Evolutionary conservation across 2,329 filamentous ascomycete genomes (phyloP), one percentile per base, ranked within the genome.

Genomic region (Hypoxylon sp.): DNA sequence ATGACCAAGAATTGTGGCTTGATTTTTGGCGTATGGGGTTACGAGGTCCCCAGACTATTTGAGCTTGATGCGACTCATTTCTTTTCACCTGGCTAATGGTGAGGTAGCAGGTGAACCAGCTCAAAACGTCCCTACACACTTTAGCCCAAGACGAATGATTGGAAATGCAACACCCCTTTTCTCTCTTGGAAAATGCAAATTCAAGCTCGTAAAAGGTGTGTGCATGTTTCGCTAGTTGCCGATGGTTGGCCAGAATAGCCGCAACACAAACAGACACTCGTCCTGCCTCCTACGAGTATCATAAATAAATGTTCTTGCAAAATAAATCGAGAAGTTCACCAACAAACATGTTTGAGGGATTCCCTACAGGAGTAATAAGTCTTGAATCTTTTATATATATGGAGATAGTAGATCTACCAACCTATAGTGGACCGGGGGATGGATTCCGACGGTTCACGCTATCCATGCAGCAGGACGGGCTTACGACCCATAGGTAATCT

Each of bases 371-470:
- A 36, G 33, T 42, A 45, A 44, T 33, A 40, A 26, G n/a, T 36
- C 26, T 42, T 46, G 26, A 40, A 42, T 38, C 18, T 54, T 54
- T 24, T 28, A 33, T 16, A 42, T 38, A 40, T 24, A 14, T 55
- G 49, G 28, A 38, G 40, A 51, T 3, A 48, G 26, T 57, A 58
- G 54, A 56, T 57, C 48, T 65, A 22, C 51, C 24, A 53, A 30
- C 63, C 51, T 44, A 54, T 40, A 44, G 45, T 20, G 52, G 54
- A n/a, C 64, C 59, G 59, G 54, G 54, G 28, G 49, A 56, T 44
- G 55, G 33, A 66, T 32, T 68, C 56, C 63, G 59, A 61, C 51
- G 56, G 51, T 59, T 68, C 55, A 68, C 63, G 56, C 46, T 30
- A 54, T 54, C 46, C 36, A 54, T 54, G 51, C 54, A 60, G 56